Percentiles rank a stretch among this genome's conserved stretches.
phyloP scores from a whole-genome alignment of 208 protist genomes.

The Balamuthia mandrillaris region DNA sequence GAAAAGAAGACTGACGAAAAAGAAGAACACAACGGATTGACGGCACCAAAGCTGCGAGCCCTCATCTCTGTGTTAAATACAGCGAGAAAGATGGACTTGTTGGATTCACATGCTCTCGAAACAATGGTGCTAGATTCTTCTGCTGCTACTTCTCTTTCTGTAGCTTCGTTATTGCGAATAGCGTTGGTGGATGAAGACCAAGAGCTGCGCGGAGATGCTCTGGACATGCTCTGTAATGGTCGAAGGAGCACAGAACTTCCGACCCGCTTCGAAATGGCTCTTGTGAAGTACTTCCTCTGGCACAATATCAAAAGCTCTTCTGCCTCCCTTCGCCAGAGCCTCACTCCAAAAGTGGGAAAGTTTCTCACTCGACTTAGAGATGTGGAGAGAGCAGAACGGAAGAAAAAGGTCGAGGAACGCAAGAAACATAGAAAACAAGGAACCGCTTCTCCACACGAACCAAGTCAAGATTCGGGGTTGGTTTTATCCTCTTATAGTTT shows the following conservation, averaged over 20 bases:
- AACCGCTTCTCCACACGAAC: background rate
- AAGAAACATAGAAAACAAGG: background rate
- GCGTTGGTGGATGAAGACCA: background rate
- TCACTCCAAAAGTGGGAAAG: background rate
- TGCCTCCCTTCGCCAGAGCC: background rate
- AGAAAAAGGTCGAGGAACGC: background rate
- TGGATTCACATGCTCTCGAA: background rate
- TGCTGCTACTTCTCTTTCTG: background rate
- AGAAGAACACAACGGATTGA: background rate
- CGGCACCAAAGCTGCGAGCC: background rate
- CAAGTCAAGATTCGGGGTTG: too few species aligned
- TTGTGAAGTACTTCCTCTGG: slow-evolving; percentile 8
- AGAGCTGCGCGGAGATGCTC: background rate
- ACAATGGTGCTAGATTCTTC: background rate
- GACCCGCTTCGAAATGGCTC: background rate
- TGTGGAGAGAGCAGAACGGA: background rate
- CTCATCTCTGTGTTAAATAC: slow-evolving; percentile 21
- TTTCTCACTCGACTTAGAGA: background rate
- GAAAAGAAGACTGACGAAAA: background rate
- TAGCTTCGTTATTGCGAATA: background rate
- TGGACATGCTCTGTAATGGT: background rate
- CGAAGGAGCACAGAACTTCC: background rate
- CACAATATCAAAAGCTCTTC: background rate
- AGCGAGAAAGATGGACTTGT: slow-evolving; percentile 3
- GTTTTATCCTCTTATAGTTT: too few species aligned